Evolutionary conservation across 2,329 filamentous ascomycete genomes (phyloP).

Genomic region (Exophiala viscosa): DNA sequence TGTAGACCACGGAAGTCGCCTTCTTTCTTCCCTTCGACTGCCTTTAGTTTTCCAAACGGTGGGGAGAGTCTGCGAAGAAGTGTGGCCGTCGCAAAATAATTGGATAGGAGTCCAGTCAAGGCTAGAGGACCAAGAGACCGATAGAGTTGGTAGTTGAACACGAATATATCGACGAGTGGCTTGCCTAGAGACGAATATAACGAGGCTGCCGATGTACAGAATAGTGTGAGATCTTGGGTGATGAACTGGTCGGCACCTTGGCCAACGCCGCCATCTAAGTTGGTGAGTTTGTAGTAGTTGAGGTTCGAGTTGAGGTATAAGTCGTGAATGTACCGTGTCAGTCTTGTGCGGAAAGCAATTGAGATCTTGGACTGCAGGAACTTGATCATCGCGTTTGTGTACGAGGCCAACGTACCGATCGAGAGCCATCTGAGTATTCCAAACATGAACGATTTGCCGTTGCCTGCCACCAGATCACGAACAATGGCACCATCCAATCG

Average conservation of each 20-base stretch:
- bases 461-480: conserved; percentile 89
- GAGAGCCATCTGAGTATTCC: conserved; percentile 94
- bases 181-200: conserved; percentile 97
- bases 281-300: conserved; percentile 93
- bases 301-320: conserved; percentile 91
- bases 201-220: conserved; percentile 87
- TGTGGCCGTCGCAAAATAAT: conserved; percentile 91
- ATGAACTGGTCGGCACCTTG: conserved; percentile 95
- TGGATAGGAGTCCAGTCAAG: conserved; percentile 77
- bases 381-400: conserved; percentile 99
- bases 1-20: conserved; percentile 92
- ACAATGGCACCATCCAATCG: conserved; percentile 94
- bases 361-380: conserved; percentile 97
- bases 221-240: conserved; percentile 91
- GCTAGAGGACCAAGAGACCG: conserved; percentile 85
- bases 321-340: conserved; percentile 96
- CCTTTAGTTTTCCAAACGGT: conserved; percentile 94
- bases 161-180: conserved; percentile 90
- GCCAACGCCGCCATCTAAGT: conserved; percentile 87
- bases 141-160: conserved; percentile 98
- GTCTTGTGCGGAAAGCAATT: conserved; percentile 90
- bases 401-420: conserved; percentile 86
- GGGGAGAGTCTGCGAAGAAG: conserved; percentile 84
- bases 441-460: conserved; percentile 81
- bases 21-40: conserved; percentile 90